Conservation (phyloP, 352 stramenopile genomes). For the Phytophthora lateralis region DNA sequence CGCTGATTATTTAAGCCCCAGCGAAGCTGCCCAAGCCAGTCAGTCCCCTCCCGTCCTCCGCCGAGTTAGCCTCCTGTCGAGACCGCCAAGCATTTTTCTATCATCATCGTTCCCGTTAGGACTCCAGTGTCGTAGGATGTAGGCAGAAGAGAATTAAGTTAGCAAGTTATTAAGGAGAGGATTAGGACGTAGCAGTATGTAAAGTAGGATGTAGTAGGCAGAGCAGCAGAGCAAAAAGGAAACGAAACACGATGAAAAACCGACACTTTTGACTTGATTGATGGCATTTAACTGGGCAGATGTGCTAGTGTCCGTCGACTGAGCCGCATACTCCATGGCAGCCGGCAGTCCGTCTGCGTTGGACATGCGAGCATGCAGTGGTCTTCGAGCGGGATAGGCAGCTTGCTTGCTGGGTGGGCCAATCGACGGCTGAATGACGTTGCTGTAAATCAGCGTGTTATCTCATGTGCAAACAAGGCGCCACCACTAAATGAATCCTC, state of each 20-base stretch:
- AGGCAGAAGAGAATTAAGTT: slow-evolving; percentile 37
- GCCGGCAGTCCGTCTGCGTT: background rate
- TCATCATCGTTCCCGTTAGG: slow-evolving; percentile 36
- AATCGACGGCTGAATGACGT: slow-evolving; percentile 3
- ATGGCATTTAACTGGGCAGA: background rate
- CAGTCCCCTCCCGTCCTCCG: slow-evolving; percentile 16
- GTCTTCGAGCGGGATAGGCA: slow-evolving; percentile 17
- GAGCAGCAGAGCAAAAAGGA: slow-evolving; percentile 22
- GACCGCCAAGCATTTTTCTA: slow-evolving; percentile 14
- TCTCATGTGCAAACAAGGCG: slow-evolving; percentile 6
- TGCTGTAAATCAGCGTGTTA: background rate
- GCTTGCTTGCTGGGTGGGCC: no score
- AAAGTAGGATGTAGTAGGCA: slow-evolving; percentile 39
- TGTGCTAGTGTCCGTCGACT: background rate
- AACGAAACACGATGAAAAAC: slow-evolving; percentile 35
- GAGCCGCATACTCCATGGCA: no score
- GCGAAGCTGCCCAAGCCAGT: slow-evolving; percentile 25
- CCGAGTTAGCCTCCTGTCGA: slow-evolving; percentile 10
- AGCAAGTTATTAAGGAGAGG: slow-evolving; percentile 41
- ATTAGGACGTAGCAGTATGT: slow-evolving; percentile 40
- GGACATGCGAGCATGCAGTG: background rate
- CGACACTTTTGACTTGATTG: background rate
- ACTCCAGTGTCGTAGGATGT: slow-evolving; percentile 40
- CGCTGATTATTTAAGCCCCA: slow-evolving; percentile 55
- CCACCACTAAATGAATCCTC: background rate